Conservation (phyloP, 148 eudicot species). For the Camellia japonica region DNA sequence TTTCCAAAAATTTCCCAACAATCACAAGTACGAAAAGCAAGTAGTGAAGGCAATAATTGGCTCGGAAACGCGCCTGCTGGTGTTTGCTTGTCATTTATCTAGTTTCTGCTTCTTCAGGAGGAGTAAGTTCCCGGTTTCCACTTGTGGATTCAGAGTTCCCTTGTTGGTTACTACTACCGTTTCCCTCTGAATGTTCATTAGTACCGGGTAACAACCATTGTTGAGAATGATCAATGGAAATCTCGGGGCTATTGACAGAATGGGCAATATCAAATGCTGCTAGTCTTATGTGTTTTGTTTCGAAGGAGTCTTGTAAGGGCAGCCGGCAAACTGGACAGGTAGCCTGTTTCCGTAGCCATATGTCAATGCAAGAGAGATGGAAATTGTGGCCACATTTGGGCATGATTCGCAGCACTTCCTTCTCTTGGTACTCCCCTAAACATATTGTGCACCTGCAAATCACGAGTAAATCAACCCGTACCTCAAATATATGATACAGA, state of each 20-base stretch:
- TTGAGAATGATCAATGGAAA: conserved; percentile 13
- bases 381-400: conserved; percentile 71
- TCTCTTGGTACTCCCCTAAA: conserved; percentile 70
- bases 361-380: conserved; percentile 67
- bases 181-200: conserved; percentile 1
- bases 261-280: conserved; percentile 6
- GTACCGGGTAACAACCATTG: conserved; percentile 14
- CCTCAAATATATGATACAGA: too few relatives aligned
- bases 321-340: conserved; percentile 82
- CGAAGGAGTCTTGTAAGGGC: conserved; percentile 36
- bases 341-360: conserved; percentile 62
- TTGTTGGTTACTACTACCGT: neutral
- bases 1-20: too few relatives aligned
- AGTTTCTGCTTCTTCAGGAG: conserved; percentile 17
- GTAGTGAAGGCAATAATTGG: neutral
- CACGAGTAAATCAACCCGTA: neutral
- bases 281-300: conserved; percentile 16
- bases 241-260: conserved; percentile 19
- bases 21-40: too few relatives aligned
- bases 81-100: conserved; percentile 1
- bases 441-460: conserved; percentile 67
- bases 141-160: neutral
- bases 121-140: neutral
- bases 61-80: neutral
- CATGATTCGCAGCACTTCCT: conserved; percentile 63